Conservation (phyloP, 176 grass and related monocot genomes). For the Zea luxurians region DNA sequence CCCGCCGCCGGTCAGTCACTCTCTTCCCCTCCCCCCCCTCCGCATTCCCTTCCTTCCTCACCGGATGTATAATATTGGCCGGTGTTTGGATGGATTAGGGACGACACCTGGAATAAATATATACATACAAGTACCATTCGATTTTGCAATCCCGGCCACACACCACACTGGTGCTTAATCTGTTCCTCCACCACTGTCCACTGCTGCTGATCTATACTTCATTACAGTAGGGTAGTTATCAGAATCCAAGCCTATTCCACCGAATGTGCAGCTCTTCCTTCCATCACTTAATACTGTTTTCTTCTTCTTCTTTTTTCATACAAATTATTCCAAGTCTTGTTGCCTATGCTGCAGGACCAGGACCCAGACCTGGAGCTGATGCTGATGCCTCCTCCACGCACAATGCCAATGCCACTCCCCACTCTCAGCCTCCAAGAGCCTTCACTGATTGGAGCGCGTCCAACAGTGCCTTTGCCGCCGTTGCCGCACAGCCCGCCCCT, state of each 20-base stretch:
- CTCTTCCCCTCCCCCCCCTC: neutral
- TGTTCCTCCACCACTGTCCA: neutral
- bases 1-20: conserved; percentile 3
- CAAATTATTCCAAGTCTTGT: neutral
- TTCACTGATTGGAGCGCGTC: conserved; percentile 44
- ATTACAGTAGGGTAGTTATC: neutral
- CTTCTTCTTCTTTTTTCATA: neutral
- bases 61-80: neutral
- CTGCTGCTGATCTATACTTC: neutral
- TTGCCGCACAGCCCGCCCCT: conserved; percentile 3
- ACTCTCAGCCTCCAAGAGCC: conserved; percentile 14
- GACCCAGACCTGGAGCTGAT: conserved; percentile 22
- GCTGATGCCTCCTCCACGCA: conserved; percentile 20
- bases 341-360: neutral
- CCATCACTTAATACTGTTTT: too few species aligned
- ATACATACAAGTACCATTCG: neutral
- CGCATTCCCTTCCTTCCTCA: neutral
- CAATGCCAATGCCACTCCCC: conserved; percentile 29
- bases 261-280: too few species aligned
- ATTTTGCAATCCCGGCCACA: neutral
- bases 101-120: neutral
- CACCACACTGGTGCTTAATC: neutral
- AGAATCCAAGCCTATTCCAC: too few species aligned
- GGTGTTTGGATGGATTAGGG: neutral
- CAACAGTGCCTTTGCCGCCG: conserved; percentile 30